These are phyloP conservation scores for Gardenia jasminoides DNA, from an alignment of 257 asterid genomes.

Conservation along the genomic window DNA sequence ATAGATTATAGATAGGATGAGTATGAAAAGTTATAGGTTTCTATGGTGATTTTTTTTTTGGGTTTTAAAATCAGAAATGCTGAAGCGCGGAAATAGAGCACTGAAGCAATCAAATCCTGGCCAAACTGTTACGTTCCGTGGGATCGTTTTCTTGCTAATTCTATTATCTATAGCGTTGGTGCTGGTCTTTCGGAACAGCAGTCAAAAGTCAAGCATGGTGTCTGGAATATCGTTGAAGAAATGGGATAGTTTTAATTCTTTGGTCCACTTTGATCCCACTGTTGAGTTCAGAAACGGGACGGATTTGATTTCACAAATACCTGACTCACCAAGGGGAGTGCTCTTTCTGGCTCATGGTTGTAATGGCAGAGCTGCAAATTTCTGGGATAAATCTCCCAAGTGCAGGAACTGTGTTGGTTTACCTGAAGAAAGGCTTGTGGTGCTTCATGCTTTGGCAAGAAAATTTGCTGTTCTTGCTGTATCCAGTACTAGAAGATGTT, in stretches of 20 bases:
- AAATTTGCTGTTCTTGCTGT: conserved; percentile 76
- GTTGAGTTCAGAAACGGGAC: conserved; percentile 63
- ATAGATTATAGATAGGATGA: background rate
- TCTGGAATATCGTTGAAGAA: conserved; percentile 34
- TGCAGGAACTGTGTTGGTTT: conserved; percentile 80
- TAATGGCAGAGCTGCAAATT: conserved; percentile 74
- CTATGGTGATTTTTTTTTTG: background rate
- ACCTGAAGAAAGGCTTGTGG: conserved; percentile 89
- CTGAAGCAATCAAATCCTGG: conserved; percentile 43
- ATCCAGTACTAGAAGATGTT: conserved; percentile 74
- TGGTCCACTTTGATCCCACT: conserved; percentile 54
- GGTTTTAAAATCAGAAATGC: conserved; percentile 41
- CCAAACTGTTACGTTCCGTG: conserved; percentile 32
- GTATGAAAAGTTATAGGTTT: background rate
- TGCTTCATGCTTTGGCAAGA: conserved; percentile 74
- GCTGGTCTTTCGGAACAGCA: conserved; percentile 41
- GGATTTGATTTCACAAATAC: conserved; percentile 79
- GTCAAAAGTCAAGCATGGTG: conserved; percentile 28
- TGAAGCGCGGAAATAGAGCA: conserved; percentile 48
- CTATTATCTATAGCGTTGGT: conserved; percentile 38
- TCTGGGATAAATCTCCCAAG: conserved; percentile 83
- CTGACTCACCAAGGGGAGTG: conserved; percentile 74
- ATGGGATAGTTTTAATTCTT: conserved; percentile 54
- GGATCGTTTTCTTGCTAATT: conserved; percentile 38
- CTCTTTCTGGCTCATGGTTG: conserved; percentile 95